Percentiles rank a stretch among this genome's conserved stretches.
Evolutionary conservation across 306 rosid species (phyloP).

Genomic region (Quercus engelmannii): DNA sequence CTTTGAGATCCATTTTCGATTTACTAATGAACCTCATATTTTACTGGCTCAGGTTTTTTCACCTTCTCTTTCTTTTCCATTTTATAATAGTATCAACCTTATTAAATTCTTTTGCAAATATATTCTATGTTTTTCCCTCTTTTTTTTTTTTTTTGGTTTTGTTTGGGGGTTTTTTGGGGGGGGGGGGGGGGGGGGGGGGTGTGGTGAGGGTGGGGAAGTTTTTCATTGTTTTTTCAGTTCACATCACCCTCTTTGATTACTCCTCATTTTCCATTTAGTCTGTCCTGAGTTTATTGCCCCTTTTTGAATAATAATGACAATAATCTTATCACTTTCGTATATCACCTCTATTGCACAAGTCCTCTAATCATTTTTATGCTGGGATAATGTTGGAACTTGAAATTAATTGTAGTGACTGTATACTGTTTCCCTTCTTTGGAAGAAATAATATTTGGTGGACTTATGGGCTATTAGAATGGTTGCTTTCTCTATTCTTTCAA

Average conservation of each 20-base stretch:
- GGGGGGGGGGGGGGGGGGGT: too few species aligned
- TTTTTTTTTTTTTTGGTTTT: too few species aligned
- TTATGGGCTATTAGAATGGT: neutral
- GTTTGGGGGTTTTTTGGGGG: too few species aligned
- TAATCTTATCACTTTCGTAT: neutral
- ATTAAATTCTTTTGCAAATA: neutral
- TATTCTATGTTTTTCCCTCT: neutral
- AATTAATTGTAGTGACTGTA: neutral
- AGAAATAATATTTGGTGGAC: neutral
- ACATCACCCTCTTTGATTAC: too few species aligned
- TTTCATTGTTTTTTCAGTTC: too few species aligned
- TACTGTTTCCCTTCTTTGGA: neutral
- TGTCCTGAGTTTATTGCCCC: neutral
- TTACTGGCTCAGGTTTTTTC: slow-evolving; percentile 74
- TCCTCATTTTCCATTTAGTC: neutral
- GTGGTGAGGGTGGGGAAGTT: too few species aligned
- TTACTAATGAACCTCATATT: slow-evolving; percentile 61
- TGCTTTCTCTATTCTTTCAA: neutral
- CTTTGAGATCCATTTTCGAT: slow-evolving; percentile 71
- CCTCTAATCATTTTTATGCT: neutral
- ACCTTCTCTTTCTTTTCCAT: neutral
- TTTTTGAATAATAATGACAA: neutral
- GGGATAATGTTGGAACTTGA: neutral
- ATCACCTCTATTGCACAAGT: neutral
- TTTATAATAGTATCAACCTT: neutral